A percentile compares a stretch with the other conserved stretches of the same genome.
Evolutionary conservation across 345 rosid species (phyloP).

Genomic region (Lepidium didymum): DNA sequence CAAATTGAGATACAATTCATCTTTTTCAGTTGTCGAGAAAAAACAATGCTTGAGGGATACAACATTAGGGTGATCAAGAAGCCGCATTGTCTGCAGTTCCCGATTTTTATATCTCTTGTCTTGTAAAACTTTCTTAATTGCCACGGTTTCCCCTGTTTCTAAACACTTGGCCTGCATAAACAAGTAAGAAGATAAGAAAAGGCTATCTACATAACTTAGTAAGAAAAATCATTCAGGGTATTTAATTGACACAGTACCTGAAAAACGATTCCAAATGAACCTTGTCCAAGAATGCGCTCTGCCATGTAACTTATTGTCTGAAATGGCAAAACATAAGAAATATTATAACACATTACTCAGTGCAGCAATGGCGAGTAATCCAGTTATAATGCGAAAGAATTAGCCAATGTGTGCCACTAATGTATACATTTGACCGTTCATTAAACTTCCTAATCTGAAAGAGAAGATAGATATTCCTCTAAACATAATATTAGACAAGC

Average conservation of each 20-base stretch:
- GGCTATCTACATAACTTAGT: not conserved
- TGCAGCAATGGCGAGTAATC: not conserved
- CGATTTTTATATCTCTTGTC: constrained; percentile 98
- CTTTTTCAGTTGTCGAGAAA: constrained; percentile 89
- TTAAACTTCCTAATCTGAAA: not conserved
- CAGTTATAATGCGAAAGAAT: not conserved
- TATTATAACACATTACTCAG: not conserved
- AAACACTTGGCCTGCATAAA: constrained; percentile 78
- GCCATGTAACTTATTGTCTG: constrained; percentile 97
- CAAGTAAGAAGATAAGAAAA: not conserved
- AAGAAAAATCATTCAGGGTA: not conserved
- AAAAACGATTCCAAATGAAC: constrained; percentile 94
- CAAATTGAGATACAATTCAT: constrained; percentile 83
- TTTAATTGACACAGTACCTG: constrained; percentile 42
- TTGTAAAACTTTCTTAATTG: constrained; percentile 40
- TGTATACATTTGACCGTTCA: not conserved
- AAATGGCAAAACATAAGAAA: not conserved
- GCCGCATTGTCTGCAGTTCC: constrained; percentile 95
- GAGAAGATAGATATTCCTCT: not conserved
- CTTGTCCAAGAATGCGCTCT: constrained; percentile 91
- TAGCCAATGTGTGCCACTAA: not conserved
- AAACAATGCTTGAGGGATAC: constrained; percentile 91
- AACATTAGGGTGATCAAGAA: constrained; percentile 91
- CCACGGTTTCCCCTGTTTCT: constrained; percentile 94
- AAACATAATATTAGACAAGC: not conserved